Evolutionary conservation across 257 asterid genomes (phyloP).

Genomic region (Solanum piurae): DNA sequence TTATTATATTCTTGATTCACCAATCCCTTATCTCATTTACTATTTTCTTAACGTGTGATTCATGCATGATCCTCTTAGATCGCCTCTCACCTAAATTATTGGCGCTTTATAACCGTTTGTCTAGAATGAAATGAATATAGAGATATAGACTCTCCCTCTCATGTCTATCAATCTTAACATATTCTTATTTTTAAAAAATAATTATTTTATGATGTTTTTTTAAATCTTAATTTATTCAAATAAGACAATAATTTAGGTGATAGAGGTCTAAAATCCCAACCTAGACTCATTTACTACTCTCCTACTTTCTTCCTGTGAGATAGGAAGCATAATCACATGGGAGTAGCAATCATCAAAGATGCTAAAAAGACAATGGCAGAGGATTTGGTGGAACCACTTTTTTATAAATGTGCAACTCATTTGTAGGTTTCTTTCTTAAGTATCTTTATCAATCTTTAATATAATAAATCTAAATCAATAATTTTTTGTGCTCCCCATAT

Average conservation of each 20-base stretch:
- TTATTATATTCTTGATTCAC: not conserved
- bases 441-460: not conserved
- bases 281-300: not conserved
- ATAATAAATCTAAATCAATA: not conserved
- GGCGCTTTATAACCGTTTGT: not conserved
- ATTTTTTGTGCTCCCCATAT: not conserved
- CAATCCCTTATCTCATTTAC: not conserved
- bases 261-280: conserved; percentile 4
- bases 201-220: not conserved
- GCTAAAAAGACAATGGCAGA: conserved; percentile 37
- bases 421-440: conserved; percentile 9
- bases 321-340: conserved; percentile 43
- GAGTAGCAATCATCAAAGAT: conserved; percentile 30
- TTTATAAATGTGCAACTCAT: conserved; percentile 24
- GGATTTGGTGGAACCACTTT: conserved; percentile 39
- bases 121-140: not conserved
- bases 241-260: not conserved
- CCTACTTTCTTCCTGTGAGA: not conserved
- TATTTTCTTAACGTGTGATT: not conserved
- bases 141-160: not conserved
- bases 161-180: not conserved
- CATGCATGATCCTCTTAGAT: not conserved
- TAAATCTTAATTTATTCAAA: not conserved
- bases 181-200: fast-evolving
- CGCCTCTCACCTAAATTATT: not conserved